A percentile compares a stretch with the other conserved stretches of the same genome.
phyloP scores from a whole-genome alignment of 768 basidiomycete genomes.

The Porpolomopsis calyptriformis region DNA sequence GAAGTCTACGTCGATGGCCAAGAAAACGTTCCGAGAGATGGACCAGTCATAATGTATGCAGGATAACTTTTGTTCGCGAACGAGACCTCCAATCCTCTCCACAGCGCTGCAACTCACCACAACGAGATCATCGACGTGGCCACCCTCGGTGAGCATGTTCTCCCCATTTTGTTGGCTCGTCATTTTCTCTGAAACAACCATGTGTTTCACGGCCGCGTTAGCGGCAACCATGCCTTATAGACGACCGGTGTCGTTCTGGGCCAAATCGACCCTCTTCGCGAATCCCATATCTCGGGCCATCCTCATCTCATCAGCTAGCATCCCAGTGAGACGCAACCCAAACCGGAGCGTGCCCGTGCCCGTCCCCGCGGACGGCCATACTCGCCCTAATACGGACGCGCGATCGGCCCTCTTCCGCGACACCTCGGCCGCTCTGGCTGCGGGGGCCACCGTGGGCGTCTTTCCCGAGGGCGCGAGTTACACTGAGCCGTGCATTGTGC shows the following conservation, averaged over 20 bases:
- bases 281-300: slow-evolving; percentile 43
- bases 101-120: slow-evolving; percentile 49
- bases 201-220: slow-evolving; percentile 9
- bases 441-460: slow-evolving; percentile 49
- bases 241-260: slow-evolving; percentile 53
- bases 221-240: slow-evolving; percentile 50
- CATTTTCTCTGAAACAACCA: not conserved
- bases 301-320: slow-evolving; percentile 54
- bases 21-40: slow-evolving; percentile 45
- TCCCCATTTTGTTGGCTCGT: too few species aligned
- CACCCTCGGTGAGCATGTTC: slow-evolving; percentile 23
- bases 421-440: slow-evolving; percentile 29
- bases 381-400: too few species aligned
- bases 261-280: slow-evolving; percentile 59
- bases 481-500: slow-evolving; percentile 36
- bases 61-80: not conserved
- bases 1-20: slow-evolving; percentile 47
- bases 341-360: slow-evolving; percentile 25
- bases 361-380: too few species aligned
- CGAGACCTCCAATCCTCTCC: not conserved
- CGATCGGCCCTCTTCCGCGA: not conserved
- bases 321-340: slow-evolving; percentile 59
- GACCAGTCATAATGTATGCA: slow-evolving; percentile 50
- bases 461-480: slow-evolving; percentile 58
- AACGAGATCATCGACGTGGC: slow-evolving; percentile 62